Evolutionary conservation across 768 basidiomycete species (phyloP), one percentile per base, ranked within the genome.

Genomic region (Pleurotus citrinopileatus): DNA sequence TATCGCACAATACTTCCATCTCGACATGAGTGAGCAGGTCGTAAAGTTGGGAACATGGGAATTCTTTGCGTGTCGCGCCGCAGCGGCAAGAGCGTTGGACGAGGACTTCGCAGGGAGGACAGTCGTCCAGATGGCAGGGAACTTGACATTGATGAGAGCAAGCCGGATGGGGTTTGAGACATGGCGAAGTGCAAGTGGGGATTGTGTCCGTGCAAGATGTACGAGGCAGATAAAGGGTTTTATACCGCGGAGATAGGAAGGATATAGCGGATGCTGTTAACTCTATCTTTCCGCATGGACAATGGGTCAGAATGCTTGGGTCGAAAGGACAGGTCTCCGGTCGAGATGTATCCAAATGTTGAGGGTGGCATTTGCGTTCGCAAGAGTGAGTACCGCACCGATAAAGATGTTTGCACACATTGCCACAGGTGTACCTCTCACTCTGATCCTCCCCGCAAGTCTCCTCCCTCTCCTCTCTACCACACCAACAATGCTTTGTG

Each of bases 21-120:
- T 62, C 63, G 3, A 56, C 63, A 4, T 57, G 61, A 2, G 63
- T 72, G 1, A 68, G 66, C 2, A 67, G 74, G 23, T 63, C 66
- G 40, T 70, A 69, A 12, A 76, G 66, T 44, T 71, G 73, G 57
- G 70, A 70, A 65, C 95, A 98, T 2, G 73, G 67, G 12, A 86
- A 70, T 19, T 76, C 63, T 52, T 67, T 73, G 3, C 73, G 85
- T 2, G 84, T 87, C 15, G 81, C 74, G 0, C 94, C 95, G 57
- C 97, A 98, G 26, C 97, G 79, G 66, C 97, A 99, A 2, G 90
- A 88, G 4, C 87, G 75, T 3, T 84, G 79, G 37, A 94, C 76
- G 42, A 74, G 70, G 46, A 88, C 80, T 1, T 69, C 65, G 67
- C 96, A 98, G 0, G 93, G 89, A 0, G 88, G 87, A 61, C 96